Evolutionary conservation across 805 yeast species (phyloP), one percentile per base, ranked within the genome.

Genomic region (Starmerella bacillaris): DNA sequence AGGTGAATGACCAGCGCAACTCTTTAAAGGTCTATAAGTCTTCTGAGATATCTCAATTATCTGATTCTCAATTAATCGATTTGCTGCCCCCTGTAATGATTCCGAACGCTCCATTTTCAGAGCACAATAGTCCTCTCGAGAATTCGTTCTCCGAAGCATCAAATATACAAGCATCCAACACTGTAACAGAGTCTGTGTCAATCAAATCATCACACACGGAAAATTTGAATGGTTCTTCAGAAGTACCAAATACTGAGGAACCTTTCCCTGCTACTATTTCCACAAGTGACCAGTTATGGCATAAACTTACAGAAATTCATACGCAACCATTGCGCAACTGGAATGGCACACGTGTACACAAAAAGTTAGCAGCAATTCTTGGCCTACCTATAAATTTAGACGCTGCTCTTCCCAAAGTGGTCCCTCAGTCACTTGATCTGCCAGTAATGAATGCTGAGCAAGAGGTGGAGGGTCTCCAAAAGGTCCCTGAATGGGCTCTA

Each of bases 361-460:
- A 76, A 45, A 70, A 68, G 44, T 54, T 80, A 21, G 59, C 77
- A 21, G 59, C 74, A 15, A 66, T 72, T 20, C 57, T 80, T 30
- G 83, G 84, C 1, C 65, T 80, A 2, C 92, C 92, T 0, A 67
- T 78, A 27, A 74, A 75, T 46, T 57, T 74, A 12, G 82, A 74
- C 51, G 78, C 74, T 47, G 40, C 66, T 40, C 42, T 55, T 38
- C 63, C 63, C 30, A 45, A 42, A 34, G 39, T 33, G 2, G 38
- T 32, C 22, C 34, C 37, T 7, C 40, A 41, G 12, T 20, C 30
- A n/a, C 42, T 52, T 35, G 38, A 34, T 11, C 35, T 42, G 17
- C 42, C 42, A 11, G 27, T 34, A 8, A 30, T 31, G n/a, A 26
- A 35, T 9, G 29, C 40, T 17, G 29, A 34, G 21, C 26, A 38